Evolutionary conservation across 179 eudicot species (phyloP), one percentile per base, ranked within the genome.

Genomic region (Heliamphora pulchella): DNA sequence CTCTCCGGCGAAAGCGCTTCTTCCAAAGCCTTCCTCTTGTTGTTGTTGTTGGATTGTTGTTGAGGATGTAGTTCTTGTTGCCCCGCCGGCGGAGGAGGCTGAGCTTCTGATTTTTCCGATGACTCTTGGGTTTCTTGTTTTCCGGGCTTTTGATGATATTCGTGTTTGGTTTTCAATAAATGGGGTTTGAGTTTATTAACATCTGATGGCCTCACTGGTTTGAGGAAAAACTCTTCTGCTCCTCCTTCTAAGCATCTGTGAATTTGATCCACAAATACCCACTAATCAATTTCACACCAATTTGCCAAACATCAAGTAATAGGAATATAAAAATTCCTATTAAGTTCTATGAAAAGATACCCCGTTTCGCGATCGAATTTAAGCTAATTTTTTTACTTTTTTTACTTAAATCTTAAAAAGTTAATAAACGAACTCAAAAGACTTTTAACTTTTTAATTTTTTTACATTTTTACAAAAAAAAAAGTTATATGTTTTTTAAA

Each of bases 171-270:
- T 87, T 87, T 93, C 89, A 93, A 81, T 89, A 95, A 89, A 81
- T 93, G 95, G 31, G 95, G 94, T 78, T 62, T 90, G 46, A 95
- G 93, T 87, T 90, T 93, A 81, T 85, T 90, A 70, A 95, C 92
- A 87, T 95, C 98, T 31, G 93, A 81, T 72, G 83, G 58, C 17
- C 83, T 82, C 82, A 95, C 94, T 68, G 98, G 98, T 88, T 95
- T 95, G 1, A 95, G 89, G 74, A 95, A 90, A 74, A 93, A 95
- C 59, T 93, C 97, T 72, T 95, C 93, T 53, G 98, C 98, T 76
- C 98, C 98, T 87, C 87, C 98, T 79, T 95, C 97, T 75, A 95
- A 90, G 78, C 98, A 95, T 88, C 98, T 94, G 91, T 79, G 11
- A 48, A 76, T 22, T 18, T 22, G 3, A 77, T 57, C 73, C 58